phyloP scores from a whole-genome alignment of 805 yeast genomes.

The Lipomyces spencermartinsiae region DNA sequence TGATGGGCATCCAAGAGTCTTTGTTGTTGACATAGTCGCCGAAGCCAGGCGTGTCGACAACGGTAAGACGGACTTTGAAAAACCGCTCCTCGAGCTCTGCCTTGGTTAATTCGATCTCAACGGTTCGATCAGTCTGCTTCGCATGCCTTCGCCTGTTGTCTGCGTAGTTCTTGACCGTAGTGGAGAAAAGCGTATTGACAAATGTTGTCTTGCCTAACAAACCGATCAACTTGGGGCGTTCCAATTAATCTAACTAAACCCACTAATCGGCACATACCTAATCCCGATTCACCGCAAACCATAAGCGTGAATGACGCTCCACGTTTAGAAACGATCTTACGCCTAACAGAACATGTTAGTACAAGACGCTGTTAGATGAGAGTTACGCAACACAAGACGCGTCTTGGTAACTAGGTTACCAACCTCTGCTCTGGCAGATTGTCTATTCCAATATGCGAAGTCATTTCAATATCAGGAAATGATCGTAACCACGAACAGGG shows the following conservation, averaged over 20 bases:
- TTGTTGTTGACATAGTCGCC: slow-evolving; percentile 72
- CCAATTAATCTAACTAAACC: not conserved
- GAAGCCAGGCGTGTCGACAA: slow-evolving; percentile 79
- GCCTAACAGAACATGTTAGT: slow-evolving; percentile 38
- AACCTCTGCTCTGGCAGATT: slow-evolving; percentile 45
- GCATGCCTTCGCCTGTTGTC: slow-evolving; percentile 51
- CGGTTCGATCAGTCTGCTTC: slow-evolving; percentile 50
- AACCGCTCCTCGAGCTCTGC: slow-evolving; percentile 65
- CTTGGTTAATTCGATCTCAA: slow-evolving; percentile 50
- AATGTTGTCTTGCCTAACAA: slow-evolving; percentile 73
- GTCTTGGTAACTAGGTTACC: slow-evolving; percentile 6
- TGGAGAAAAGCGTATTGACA: slow-evolving; percentile 76
- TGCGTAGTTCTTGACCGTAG: slow-evolving; percentile 51
- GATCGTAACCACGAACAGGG: slow-evolving; percentile 12
- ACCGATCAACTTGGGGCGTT: not conserved
- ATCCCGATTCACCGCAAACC: slow-evolving; percentile 86
- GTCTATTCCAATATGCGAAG: slow-evolving; percentile 41
- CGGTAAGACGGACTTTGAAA: slow-evolving; percentile 63
- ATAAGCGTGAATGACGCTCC: slow-evolving; percentile 82
- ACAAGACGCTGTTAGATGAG: slow-evolving; percentile 5
- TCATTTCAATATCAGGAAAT: slow-evolving; percentile 15
- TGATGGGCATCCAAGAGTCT: slow-evolving; percentile 70
- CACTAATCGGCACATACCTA: slow-evolving; percentile 56
- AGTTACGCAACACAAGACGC: slow-evolving; percentile 14
- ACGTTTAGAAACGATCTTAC: slow-evolving; percentile 49